Evolutionary conservation across 1,139 yeast species (phyloP).

Genomic region (Martiniozyma asiatica): DNA sequence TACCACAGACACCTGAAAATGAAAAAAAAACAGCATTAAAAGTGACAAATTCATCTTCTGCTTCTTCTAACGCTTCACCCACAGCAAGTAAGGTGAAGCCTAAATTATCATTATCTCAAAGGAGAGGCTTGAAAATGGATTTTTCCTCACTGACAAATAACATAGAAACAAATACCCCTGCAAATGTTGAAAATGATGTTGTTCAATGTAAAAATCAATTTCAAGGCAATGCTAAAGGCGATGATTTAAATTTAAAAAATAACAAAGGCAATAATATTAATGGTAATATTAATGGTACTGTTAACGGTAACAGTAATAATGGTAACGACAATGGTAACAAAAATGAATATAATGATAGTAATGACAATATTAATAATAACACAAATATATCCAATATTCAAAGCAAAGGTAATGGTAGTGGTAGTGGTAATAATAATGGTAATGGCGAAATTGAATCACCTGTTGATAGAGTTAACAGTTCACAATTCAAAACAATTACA

Average conservation of each 20-base stretch:
- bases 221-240: background rate
- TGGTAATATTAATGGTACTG: no score
- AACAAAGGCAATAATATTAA: no score
- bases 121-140: constrained; percentile 45
- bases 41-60: no score
- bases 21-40: no score
- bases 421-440: background rate
- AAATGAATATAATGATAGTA: no score
- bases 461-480: background rate
- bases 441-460: constrained; percentile 2
- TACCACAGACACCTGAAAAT: no score
- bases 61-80: no score
- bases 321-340: no score
- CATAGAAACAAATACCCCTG: constrained; percentile 7
- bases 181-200: background rate
- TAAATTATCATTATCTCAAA: constrained; percentile 44
- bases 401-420: background rate
- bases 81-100: no score
- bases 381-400: background rate
- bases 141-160: constrained; percentile 23
- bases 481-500: constrained; percentile 3
- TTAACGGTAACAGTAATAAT: no score
- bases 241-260: background rate
- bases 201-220: background rate
- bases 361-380: no score